Evolutionary conservation across 2,329 filamentous ascomycete species (phyloP).

Genomic region (Hymenoscyphus albidus): DNA sequence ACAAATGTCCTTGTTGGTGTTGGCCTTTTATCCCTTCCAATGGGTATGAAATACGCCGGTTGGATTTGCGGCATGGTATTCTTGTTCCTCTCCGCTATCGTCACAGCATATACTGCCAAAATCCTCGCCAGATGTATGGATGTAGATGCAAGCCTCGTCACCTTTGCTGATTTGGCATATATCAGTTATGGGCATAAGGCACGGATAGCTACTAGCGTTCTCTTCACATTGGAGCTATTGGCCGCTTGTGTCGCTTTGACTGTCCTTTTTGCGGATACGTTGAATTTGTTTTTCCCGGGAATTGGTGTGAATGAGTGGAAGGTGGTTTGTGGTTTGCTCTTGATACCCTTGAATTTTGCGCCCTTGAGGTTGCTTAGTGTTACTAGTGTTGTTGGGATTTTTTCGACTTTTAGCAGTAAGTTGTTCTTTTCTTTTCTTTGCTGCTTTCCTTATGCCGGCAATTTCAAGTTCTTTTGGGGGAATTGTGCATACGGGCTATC

Average conservation of each 20-base stretch:
- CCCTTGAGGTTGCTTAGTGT: conserved; percentile 82
- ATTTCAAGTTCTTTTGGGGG: no score
- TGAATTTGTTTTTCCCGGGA: conserved; percentile 72
- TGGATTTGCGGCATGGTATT: conserved; percentile 81
- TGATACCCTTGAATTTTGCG: conserved; percentile 80
- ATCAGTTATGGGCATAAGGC: conserved; percentile 83
- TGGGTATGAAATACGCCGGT: conserved; percentile 82
- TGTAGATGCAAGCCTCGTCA: conserved; percentile 78
- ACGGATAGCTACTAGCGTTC: conserved; percentile 73
- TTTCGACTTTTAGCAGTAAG: conserved; percentile 83
- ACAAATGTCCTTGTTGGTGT: conserved; percentile 80
- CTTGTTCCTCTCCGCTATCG: conserved; percentile 66
- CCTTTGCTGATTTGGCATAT: conserved; percentile 90
- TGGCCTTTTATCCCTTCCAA: conserved; percentile 80
- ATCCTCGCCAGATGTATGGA: conserved; percentile 86
- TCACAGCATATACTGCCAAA: conserved; percentile 82
- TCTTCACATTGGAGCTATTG: conserved; percentile 84
- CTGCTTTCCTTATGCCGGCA: no score
- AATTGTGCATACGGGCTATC: no score
- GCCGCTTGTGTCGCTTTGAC: conserved; percentile 86
- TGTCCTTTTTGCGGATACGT: conserved; percentile 88
- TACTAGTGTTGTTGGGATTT: conserved; percentile 87
- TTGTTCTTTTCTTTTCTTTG: conserved; percentile 28
- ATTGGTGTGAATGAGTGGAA: conserved; percentile 75
- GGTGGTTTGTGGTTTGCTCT: conserved; percentile 70